A percentile compares a stretch with the other conserved stretches of the same genome.
Conservation (phyloP, 176 grass and related monocot species). For the Carex pumila region DNA sequence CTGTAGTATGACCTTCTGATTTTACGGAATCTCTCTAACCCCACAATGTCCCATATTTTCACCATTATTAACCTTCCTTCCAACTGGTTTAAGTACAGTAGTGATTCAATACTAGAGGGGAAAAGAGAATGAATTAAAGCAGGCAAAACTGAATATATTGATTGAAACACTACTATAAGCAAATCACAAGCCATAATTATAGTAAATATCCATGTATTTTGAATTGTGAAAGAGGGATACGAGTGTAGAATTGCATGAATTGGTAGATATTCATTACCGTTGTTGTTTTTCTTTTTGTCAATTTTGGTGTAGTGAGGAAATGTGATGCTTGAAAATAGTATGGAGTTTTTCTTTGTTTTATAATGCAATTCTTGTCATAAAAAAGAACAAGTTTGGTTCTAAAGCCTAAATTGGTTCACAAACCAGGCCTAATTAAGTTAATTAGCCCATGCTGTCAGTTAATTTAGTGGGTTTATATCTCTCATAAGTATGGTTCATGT, state of each 20-base stretch:
- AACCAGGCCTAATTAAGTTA: too few species aligned
- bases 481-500: too few species aligned
- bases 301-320: neutral
- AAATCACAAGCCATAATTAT: neutral
- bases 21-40: slow-evolving; percentile 62
- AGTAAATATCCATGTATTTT: neutral
- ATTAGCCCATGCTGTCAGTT: too few species aligned
- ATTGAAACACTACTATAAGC: too few species aligned
- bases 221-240: neutral
- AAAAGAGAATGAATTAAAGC: neutral
- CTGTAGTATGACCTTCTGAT: slow-evolving; percentile 86
- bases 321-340: neutral
- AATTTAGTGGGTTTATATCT: too few species aligned
- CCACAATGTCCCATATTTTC: slow-evolving; percentile 81
- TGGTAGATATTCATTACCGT: neutral
- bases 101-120: neutral
- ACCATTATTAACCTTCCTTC: slow-evolving; percentile 80
- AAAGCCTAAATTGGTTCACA: too few species aligned
- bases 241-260: neutral
- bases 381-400: too few species aligned
- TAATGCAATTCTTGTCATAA: too few species aligned
- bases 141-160: neutral
- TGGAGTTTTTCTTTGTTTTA: too few species aligned
- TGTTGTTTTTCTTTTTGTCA: neutral
- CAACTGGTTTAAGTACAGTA: slow-evolving; percentile 27